Evolutionary conservation across 371 early-diverging fungal genomes (phyloP).

Genomic region (Circinella minor): DNA sequence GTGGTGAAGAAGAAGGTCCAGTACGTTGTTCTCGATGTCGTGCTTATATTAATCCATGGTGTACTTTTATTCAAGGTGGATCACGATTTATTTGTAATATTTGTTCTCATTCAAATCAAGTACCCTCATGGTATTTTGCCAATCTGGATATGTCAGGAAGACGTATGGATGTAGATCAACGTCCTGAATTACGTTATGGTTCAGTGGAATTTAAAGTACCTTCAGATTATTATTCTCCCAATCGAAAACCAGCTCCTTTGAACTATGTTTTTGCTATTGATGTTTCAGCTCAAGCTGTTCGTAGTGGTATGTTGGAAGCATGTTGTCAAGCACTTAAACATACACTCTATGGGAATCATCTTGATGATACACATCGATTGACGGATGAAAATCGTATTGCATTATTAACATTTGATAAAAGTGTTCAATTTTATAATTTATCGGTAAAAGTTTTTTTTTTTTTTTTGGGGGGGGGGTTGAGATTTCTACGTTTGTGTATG

Average conservation of each 20-base stretch:
- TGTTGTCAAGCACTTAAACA: conserved; percentile 76
- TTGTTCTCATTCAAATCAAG: conserved; percentile 87
- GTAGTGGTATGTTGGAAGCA: conserved; percentile 79
- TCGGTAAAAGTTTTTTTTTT: conserved; percentile 55
- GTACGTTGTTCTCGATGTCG: conserved; percentile 92
- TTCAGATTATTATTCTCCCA: conserved; percentile 63
- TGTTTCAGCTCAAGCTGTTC: conserved; percentile 86
- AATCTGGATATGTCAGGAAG: conserved; percentile 95
- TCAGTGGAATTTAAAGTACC: conserved; percentile 92
- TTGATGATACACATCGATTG: conserved; percentile 43
- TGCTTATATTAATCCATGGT: conserved; percentile 94
- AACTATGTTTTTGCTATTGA: conserved; percentile 94
- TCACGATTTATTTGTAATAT: conserved; percentile 91
- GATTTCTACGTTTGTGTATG: too few species aligned
- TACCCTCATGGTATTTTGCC: conserved; percentile 90
- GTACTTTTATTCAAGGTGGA: conserved; percentile 90
- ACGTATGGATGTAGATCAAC: conserved; percentile 83
- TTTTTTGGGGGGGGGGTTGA: background rate
- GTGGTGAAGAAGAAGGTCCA: conserved; percentile 73
- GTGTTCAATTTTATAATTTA: conserved; percentile 94
- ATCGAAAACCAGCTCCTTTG: conserved; percentile 71
- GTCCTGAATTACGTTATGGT: conserved; percentile 92
- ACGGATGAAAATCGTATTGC: conserved; percentile 71
- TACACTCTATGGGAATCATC: conserved; percentile 63
- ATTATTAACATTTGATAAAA: conserved; percentile 89